These are phyloP conservation scores for Trichoderma aggressivum DNA, from an alignment of 2,329 filamentous ascomycete genomes.

Conservation along the genomic window DNA sequence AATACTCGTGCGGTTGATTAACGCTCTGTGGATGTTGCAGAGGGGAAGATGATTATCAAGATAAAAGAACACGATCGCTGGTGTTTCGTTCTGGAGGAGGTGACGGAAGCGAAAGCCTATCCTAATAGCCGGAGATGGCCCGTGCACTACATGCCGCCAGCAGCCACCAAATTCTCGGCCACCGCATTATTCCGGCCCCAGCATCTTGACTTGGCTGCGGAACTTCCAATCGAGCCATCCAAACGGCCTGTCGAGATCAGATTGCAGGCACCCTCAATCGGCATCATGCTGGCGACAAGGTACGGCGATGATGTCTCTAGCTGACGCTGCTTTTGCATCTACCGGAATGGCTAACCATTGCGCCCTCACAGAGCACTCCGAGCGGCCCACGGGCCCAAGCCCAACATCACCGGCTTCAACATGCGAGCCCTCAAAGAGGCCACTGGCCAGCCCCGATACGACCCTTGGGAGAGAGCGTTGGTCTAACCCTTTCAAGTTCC, in stretches of 20 bases:
- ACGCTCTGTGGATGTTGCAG: not conserved
- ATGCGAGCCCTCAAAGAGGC: slow-evolving; percentile 74
- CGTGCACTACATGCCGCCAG: slow-evolving; percentile 19
- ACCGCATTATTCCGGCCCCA: slow-evolving; percentile 25
- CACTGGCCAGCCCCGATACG: slow-evolving; percentile 59
- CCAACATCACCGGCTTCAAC: slow-evolving; percentile 91
- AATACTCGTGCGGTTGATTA: not conserved
- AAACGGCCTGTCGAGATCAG: not conserved
- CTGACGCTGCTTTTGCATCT: not conserved
- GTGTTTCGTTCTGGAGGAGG: slow-evolving; percentile 9
- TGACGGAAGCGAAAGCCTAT: slow-evolving; percentile 13
- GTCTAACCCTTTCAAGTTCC: slow-evolving; percentile 31
- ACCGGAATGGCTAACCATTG: slow-evolving; percentile 3
- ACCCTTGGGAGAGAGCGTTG: slow-evolving; percentile 64
- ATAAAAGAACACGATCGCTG: slow-evolving; percentile 13
- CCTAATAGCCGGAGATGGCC: slow-evolving; percentile 20
- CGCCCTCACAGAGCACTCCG: slow-evolving; percentile 42
- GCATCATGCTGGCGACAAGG: slow-evolving; percentile 41
- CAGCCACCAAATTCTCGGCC: not conserved
- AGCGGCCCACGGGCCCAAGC: slow-evolving; percentile 52
- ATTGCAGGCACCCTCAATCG: slow-evolving; percentile 15
- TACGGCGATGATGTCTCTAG: slow-evolving; percentile 21
- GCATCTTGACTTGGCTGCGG: not conserved
- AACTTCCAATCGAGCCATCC: slow-evolving; percentile 3
- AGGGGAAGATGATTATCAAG: not conserved